These are phyloP conservation scores for Fusarium zealandicum DNA, from an alignment of 2,329 filamentous ascomycete genomes.

Conservation along the genomic window DNA sequence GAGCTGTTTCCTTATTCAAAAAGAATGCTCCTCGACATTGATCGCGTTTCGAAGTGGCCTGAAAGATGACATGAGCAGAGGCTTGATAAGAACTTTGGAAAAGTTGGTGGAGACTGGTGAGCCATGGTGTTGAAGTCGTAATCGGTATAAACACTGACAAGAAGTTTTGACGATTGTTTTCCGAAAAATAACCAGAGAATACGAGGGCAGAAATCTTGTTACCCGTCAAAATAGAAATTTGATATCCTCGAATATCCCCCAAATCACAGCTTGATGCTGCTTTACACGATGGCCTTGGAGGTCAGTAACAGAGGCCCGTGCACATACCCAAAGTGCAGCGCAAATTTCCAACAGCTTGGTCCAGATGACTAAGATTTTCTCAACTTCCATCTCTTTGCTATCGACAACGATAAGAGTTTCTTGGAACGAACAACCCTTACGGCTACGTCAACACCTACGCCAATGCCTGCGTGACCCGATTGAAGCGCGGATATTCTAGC, in stretches of 20 bases:
- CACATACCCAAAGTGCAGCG: slow-evolving; percentile 1
- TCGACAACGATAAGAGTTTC: slow-evolving; percentile 25
- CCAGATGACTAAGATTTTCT: slow-evolving; percentile 27
- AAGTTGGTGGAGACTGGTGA: slow-evolving; percentile 4
- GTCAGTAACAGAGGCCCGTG: neutral
- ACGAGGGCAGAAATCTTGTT: too few species aligned
- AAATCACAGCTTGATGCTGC: too few species aligned
- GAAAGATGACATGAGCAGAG: neutral
- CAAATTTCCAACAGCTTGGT: slow-evolving; percentile 23
- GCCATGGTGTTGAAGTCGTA: neutral
- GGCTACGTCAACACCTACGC: slow-evolving; percentile 27
- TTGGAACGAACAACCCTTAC: slow-evolving; percentile 9
- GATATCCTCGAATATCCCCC: too few species aligned
- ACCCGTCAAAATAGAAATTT: too few species aligned
- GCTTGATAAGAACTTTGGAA: neutral
- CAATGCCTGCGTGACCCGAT: slow-evolving; percentile 26
- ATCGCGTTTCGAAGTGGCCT: too few species aligned
- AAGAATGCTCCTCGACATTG: too few species aligned
- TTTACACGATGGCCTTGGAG: too few species aligned
- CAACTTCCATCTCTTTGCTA: slow-evolving; percentile 30
- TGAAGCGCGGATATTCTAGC: slow-evolving; percentile 30
- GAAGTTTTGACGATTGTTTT: too few species aligned
- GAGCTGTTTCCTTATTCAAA: too few species aligned
- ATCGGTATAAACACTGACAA: too few species aligned
- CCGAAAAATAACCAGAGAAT: too few species aligned